Evolutionary conservation across 257 asterid genomes (phyloP).

Genomic region (Scutellaria baicalensis): DNA sequence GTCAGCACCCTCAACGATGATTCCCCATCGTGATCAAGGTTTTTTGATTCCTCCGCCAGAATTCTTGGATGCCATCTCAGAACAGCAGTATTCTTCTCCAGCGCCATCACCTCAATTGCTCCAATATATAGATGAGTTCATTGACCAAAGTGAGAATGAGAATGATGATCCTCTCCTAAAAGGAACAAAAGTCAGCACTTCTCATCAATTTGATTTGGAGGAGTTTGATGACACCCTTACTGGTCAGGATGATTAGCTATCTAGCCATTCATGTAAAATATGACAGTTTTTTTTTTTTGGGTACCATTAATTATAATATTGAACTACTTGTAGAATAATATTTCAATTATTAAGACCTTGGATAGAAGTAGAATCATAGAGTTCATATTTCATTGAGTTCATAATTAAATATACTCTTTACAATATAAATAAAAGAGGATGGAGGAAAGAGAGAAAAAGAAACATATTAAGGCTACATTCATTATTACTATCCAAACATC

Average conservation of each 20-base stretch:
- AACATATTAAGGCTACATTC: no score
- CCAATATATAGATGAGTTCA: conserved; percentile 12
- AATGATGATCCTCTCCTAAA: conserved; percentile 12
- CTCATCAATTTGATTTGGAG: conserved; percentile 27
- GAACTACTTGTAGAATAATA: no score
- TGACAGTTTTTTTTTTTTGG: neutral
- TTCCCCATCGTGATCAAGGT: neutral
- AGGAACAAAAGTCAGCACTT: conserved; percentile 21
- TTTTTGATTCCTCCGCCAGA: neutral
- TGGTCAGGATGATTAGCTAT: conserved; percentile 4
- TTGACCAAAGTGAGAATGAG: conserved; percentile 16
- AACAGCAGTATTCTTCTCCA: conserved; percentile 17
- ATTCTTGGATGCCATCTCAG: conserved; percentile 3
- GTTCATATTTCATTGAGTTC: no score
- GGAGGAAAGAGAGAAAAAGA: no score
- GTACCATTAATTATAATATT: no score
- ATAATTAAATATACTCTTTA: no score
- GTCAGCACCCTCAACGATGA: neutral
- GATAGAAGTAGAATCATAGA: no score
- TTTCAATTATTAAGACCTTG: no score
- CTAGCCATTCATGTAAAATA: neutral
- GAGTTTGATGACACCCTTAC: conserved; percentile 19
- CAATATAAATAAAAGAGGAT: no score
- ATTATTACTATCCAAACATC: no score
- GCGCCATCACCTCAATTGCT: conserved; percentile 10